phyloP scores from a whole-genome alignment of 129 eudicot species.

The Ambrosia artemisiifolia region DNA sequence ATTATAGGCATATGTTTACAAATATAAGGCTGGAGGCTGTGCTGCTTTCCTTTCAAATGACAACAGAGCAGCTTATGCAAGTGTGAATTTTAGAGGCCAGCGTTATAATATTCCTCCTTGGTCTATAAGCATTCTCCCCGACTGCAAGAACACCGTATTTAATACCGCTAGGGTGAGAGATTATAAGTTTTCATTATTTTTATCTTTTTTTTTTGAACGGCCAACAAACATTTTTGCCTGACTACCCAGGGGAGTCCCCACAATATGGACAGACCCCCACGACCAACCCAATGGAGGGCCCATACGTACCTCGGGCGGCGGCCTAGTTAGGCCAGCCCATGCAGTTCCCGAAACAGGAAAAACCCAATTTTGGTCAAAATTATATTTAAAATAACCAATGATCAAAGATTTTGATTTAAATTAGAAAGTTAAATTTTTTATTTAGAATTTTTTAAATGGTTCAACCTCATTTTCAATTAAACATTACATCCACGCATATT shows the following conservation, averaged over 20 bases:
- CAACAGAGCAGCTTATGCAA: conserved; percentile 47
- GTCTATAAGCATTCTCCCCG: conserved; percentile 93
- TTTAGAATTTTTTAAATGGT: neutral
- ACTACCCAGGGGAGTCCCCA: too few relatives aligned
- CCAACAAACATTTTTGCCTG: too few relatives aligned
- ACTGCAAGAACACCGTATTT: conserved; percentile 76
- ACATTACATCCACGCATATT: too few relatives aligned
- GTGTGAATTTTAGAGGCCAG: conserved; percentile 45
- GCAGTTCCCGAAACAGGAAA: too few relatives aligned
- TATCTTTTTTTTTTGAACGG: too few relatives aligned
- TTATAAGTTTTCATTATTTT: neutral
- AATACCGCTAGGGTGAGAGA: conserved; percentile 79
- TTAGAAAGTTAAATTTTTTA: neutral
- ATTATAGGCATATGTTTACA: conserved; percentile 67
- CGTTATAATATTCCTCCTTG: conserved; percentile 77
- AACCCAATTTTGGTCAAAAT: neutral
- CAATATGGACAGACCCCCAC: too few relatives aligned
- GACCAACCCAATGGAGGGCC: too few relatives aligned
- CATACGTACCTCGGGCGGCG: too few relatives aligned
- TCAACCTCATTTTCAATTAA: too few relatives aligned
- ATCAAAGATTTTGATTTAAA: neutral
- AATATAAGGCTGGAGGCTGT: conserved; percentile 69
- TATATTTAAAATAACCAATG: neutral
- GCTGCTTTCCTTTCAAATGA: conserved; percentile 83
- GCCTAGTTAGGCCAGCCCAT: too few relatives aligned